Evolutionary conservation across 108 stramenopile genomes (phyloP).

Genomic region (Cyclotella choctawhatcheeana): DNA sequence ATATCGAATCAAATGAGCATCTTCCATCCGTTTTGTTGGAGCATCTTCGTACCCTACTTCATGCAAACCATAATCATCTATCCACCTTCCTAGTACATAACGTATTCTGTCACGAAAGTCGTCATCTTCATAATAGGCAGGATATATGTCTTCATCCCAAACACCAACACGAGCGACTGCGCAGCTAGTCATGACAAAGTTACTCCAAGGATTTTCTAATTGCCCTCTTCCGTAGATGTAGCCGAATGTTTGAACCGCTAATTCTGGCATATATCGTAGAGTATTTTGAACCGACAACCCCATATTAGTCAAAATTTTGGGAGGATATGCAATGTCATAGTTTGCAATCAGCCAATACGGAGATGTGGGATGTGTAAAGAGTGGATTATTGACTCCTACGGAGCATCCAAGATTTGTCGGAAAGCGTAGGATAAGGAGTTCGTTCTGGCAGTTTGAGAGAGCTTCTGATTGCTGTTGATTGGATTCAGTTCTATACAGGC

Average conservation of each 20-base stretch:
- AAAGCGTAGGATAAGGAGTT: conserved; percentile 49
- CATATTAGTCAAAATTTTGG: conserved; percentile 31
- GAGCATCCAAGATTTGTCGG: conserved; percentile 50
- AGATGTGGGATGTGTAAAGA: conserved; percentile 39
- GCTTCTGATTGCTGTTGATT: conserved; percentile 1
- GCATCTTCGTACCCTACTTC: conserved; percentile 49
- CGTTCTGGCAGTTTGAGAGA: conserved; percentile 35
- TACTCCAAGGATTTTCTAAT: conserved; percentile 53
- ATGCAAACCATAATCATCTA: conserved; percentile 40
- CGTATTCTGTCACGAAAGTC: conserved; percentile 49
- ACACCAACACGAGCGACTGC: conserved; percentile 42
- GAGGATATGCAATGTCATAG: conserved; percentile 54
- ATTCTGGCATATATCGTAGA: conserved; percentile 1
- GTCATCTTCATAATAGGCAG: conserved; percentile 54
- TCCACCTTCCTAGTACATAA: conserved; percentile 43
- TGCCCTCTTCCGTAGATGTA: conserved; percentile 50
- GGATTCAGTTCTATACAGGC: background rate
- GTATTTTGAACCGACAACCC: conserved; percentile 26
- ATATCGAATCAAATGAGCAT: conserved; percentile 44
- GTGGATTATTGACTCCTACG: conserved; percentile 44
- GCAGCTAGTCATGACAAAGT: conserved; percentile 48
- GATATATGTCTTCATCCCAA: conserved; percentile 53
- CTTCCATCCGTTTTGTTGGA: conserved; percentile 37
- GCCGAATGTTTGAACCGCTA: conserved; percentile 46
- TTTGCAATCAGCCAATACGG: conserved; percentile 49